These are phyloP conservation scores for Osmanthus fragrans DNA, from an alignment of 257 asterid genomes.

Conservation along the genomic window DNA sequence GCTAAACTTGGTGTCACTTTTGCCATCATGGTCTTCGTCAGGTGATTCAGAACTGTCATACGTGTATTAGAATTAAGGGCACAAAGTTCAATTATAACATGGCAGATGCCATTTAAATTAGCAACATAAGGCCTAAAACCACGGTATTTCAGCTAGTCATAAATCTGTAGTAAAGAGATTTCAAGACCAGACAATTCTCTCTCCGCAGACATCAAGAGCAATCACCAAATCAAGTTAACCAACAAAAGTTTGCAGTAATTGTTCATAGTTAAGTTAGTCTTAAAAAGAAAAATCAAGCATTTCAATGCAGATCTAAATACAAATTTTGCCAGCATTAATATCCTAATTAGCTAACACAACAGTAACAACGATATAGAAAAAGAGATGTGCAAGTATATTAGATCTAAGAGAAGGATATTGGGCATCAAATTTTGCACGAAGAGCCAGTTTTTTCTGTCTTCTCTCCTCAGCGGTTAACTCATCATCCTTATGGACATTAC, in stretches of 20 bases:
- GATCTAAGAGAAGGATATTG: slow-evolving; percentile 64
- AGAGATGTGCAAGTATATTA: slow-evolving; percentile 5
- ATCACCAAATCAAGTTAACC: slow-evolving; percentile 12
- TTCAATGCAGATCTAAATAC: background rate
- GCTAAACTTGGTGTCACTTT: slow-evolving; percentile 44
- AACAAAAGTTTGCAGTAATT: background rate
- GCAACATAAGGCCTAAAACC: background rate
- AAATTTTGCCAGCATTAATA: background rate
- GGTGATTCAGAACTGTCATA: slow-evolving; percentile 55
- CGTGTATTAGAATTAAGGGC: slow-evolving; percentile 63
- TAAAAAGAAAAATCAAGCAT: slow-evolving; percentile 3
- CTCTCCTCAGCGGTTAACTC: slow-evolving; percentile 66
- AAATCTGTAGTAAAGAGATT: background rate
- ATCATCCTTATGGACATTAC: slow-evolving; percentile 39
- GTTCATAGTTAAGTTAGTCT: background rate
- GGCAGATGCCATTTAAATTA: slow-evolving; percentile 24
- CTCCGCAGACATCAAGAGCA: slow-evolving; percentile 13
- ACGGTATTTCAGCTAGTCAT: background rate
- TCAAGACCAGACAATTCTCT: slow-evolving; percentile 10
- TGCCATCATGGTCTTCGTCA: slow-evolving; percentile 59
- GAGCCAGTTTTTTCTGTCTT: slow-evolving; percentile 81
- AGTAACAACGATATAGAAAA: background rate
- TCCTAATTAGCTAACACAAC: background rate
- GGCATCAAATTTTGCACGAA: slow-evolving; percentile 90
- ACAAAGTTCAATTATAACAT: slow-evolving; percentile 22